Evolutionary conservation across 2,329 filamentous ascomycete genomes (phyloP).

Genomic region (Diaporthe citriasiana): DNA sequence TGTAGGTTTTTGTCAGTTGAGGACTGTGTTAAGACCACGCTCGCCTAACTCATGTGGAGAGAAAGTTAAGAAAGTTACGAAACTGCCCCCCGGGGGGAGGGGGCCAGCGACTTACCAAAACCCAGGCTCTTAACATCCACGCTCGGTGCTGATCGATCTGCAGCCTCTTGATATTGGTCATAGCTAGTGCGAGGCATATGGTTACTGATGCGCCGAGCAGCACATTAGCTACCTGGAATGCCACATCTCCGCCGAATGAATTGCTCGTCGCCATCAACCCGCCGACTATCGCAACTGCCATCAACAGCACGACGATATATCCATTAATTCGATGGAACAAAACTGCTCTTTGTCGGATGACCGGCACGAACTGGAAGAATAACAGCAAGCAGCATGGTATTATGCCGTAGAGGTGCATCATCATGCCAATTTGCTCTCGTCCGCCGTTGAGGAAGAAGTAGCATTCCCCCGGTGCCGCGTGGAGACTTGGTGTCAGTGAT

Average conservation of each 20-base stretch:
- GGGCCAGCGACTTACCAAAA: constrained; percentile 53
- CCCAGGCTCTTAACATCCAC: constrained; percentile 73
- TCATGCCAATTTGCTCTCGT: constrained; percentile 56
- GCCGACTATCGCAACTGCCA: constrained; percentile 60
- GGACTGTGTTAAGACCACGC: neutral
- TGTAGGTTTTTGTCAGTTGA: constrained; percentile 42
- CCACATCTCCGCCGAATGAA: constrained; percentile 67
- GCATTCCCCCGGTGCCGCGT: constrained; percentile 42
- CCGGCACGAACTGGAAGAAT: constrained; percentile 64
- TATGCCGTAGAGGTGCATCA: constrained; percentile 61
- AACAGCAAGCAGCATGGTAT: constrained; percentile 61
- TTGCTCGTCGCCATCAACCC: constrained; percentile 67
- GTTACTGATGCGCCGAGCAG: constrained; percentile 61
- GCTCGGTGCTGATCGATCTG: constrained; percentile 75
- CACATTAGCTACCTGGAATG: constrained; percentile 61
- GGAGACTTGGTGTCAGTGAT: constrained; percentile 40
- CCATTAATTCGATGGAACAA: constrained; percentile 73
- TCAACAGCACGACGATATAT: constrained; percentile 66
- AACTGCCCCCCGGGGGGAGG: too few relatives aligned
- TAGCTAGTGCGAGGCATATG: constrained; percentile 60
- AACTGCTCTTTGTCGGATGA: constrained; percentile 61
- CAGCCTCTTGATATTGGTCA: constrained; percentile 69
- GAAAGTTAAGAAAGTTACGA: neutral
- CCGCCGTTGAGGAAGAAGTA: constrained; percentile 41
- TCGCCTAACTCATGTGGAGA: too few relatives aligned